Percentiles rank a stretch among this genome's conserved stretches.
Conservation (phyloP, 768 basidiomycete genomes). For the Mrakia gelida region DNA sequence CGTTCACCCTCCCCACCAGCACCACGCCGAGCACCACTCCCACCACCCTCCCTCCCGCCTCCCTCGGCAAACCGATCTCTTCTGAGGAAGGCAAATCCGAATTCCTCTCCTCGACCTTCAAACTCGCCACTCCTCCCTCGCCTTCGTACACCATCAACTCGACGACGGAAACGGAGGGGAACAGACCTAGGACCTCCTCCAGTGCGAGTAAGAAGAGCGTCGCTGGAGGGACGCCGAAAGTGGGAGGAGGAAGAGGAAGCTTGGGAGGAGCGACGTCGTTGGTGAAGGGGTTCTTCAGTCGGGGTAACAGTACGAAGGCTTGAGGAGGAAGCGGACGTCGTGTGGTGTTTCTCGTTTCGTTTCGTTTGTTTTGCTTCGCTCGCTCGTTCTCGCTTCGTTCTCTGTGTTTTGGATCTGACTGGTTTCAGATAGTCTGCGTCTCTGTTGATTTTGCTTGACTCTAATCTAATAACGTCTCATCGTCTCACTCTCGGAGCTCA, state of each 20-base stretch:
- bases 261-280: not conserved
- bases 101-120: slow-evolving; percentile 20
- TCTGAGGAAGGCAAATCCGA: slow-evolving; percentile 2
- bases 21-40: not conserved
- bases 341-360: not conserved
- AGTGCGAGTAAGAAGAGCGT: not conserved
- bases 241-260: not conserved
- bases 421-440: too few relatives aligned
- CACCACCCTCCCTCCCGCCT: not conserved
- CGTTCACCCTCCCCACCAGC: not conserved
- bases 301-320: not conserved
- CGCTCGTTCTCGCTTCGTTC: not conserved
- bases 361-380: not conserved
- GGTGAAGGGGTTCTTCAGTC: not conserved
- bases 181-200: not conserved
- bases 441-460: too few relatives aligned
- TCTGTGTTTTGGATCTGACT: not conserved
- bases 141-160: not conserved
- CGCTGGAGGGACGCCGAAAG: not conserved
- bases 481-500: too few relatives aligned
- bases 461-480: too few relatives aligned
- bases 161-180: not conserved
- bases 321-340: not conserved
- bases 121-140: not conserved
- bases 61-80: not conserved